These are phyloP conservation scores for Triticum dicoccoides DNA, from an alignment of 176 grass and related monocot genomes.

Conservation along the genomic window DNA sequence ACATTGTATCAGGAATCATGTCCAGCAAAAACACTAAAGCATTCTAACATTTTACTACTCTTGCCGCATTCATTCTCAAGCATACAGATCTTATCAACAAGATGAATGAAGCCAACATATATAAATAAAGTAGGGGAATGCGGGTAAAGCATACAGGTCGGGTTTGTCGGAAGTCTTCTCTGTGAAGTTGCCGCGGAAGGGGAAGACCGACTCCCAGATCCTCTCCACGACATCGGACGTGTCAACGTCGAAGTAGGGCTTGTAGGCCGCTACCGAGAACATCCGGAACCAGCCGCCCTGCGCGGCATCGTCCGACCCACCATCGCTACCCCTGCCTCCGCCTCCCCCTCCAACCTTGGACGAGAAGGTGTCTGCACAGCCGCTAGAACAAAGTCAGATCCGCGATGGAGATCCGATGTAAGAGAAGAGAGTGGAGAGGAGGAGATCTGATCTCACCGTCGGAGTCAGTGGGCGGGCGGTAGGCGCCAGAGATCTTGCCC, in stretches of 20 bases:
- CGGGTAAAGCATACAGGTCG: conserved; percentile 65
- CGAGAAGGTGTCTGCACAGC: conserved; percentile 73
- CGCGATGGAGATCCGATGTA: neutral
- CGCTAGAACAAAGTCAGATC: conserved; percentile 28
- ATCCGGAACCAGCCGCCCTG: conserved; percentile 81
- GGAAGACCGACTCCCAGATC: conserved; percentile 92
- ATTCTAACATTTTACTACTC: neutral
- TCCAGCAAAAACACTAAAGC: neutral
- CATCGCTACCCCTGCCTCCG: conserved; percentile 35
- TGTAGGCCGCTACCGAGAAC: conserved; percentile 85
- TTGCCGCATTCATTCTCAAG: neutral
- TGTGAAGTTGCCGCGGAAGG: conserved; percentile 86
- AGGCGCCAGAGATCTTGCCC: conserved; percentile 88
- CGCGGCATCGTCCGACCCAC: conserved; percentile 51
- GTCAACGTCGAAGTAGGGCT: conserved; percentile 88
- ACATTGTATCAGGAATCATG: neutral
- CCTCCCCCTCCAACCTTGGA: conserved; percentile 45
- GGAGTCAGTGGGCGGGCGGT: conserved; percentile 88
- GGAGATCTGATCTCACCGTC: conserved; percentile 68
- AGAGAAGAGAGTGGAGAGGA: neutral
- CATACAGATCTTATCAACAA: neutral
- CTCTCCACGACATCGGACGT: conserved; percentile 87
- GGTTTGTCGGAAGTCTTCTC: conserved; percentile 91
- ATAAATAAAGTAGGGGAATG: neutral
- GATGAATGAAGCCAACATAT: neutral